Evolutionary conservation across 2,329 filamentous ascomycete genomes (phyloP).

Genomic region (Berkeleyomyces basicola): DNA sequence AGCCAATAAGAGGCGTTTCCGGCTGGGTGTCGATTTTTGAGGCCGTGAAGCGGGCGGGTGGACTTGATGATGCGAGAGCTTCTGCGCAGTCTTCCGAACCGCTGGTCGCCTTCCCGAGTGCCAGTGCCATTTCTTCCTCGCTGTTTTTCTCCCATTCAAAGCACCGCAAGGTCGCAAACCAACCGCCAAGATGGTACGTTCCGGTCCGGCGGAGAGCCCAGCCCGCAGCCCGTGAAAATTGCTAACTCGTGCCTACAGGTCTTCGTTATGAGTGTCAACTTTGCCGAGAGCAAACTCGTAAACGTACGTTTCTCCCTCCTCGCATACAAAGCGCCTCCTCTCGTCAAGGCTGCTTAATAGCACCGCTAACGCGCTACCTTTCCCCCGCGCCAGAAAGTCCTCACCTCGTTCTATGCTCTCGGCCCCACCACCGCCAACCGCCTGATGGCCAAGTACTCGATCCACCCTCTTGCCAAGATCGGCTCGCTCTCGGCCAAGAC

Average conservation of each 20-base stretch:
- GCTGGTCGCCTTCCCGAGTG: not conserved
- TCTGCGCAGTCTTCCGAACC: not conserved
- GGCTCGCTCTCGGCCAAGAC: constrained; percentile 60
- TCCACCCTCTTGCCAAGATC: constrained; percentile 68
- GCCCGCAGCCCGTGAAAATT: not conserved
- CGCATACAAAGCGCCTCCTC: not conserved
- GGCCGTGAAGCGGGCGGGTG: not conserved
- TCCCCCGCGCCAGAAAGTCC: constrained; percentile 38
- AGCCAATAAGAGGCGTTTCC: constrained; percentile 1
- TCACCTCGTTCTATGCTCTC: constrained; percentile 76
- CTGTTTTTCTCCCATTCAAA: not conserved
- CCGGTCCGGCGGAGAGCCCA: not conserved
- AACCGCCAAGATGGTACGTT: constrained; percentile 9
- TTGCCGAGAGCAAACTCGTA: constrained; percentile 67
- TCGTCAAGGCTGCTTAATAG: not conserved
- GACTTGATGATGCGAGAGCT: not conserved
- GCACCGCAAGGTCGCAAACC: constrained; percentile 3
- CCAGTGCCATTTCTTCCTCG: not conserved
- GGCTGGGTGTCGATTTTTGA: not conserved
- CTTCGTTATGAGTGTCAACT: constrained; percentile 75
- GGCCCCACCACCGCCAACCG: constrained; percentile 52
- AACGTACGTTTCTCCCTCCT: constrained; percentile 38
- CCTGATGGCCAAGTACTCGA: constrained; percentile 76
- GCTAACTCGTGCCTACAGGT: constrained; percentile 34
- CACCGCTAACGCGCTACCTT: not conserved